phyloP scores from a whole-genome alignment of 2,329 filamentous ascomycete species.

The Pestalotiopsis sp. region DNA sequence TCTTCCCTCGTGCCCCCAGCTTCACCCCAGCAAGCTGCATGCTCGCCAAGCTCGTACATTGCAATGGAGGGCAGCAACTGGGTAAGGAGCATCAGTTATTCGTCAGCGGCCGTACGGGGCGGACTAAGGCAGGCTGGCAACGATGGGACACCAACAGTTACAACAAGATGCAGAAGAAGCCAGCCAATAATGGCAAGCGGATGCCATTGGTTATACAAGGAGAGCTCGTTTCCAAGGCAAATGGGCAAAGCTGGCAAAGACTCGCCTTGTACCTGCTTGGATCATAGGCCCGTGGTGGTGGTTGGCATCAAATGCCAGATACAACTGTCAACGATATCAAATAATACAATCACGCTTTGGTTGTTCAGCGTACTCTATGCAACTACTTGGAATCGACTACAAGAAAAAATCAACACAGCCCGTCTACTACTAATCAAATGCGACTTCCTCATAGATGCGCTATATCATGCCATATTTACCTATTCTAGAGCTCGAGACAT shows the following conservation, averaged over 20 bases:
- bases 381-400: too few species aligned
- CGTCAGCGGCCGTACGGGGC: background rate
- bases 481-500: background rate
- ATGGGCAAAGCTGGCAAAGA: background rate
- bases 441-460: too few species aligned
- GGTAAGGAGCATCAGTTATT: background rate
- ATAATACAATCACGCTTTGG: too few species aligned
- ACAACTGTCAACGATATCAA: too few species aligned
- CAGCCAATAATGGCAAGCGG: background rate
- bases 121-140: conserved; percentile 9
- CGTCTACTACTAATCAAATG: too few species aligned
- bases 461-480: background rate
- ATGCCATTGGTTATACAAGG: background rate
- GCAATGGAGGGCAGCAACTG: background rate
- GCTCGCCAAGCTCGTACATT: too few species aligned
- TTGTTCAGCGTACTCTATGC: too few species aligned
- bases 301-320: too few species aligned
- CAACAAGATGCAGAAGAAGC: background rate
- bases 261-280: too few species aligned
- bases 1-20: background rate
- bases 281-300: too few species aligned
- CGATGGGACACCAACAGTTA: background rate
- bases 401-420: too few species aligned
- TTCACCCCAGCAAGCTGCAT: too few species aligned
- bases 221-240: background rate